Conservation (phyloP, 495 filamentous ascomycete genomes). For the Stereocaulon alpinum region DNA sequence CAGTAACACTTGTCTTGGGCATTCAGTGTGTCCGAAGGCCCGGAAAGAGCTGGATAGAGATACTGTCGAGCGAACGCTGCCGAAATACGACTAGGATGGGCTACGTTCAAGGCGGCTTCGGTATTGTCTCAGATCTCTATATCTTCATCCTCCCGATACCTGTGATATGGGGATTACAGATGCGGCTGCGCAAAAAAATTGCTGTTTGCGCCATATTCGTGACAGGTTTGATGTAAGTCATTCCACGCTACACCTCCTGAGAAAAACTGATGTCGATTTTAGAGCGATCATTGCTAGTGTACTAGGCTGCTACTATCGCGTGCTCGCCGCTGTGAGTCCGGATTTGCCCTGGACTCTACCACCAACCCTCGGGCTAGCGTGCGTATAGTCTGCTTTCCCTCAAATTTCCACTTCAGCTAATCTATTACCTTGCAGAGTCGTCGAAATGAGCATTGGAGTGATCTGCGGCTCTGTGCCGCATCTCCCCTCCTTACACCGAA, state of each 20-base stretch:
- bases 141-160: slow-evolving; percentile 22
- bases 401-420: neutral
- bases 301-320: neutral
- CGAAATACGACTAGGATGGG: slow-evolving; percentile 1
- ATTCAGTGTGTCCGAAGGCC: slow-evolving; percentile 10
- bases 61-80: neutral
- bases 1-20: neutral
- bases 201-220: slow-evolving; percentile 16
- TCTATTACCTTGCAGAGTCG: neutral
- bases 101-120: slow-evolving; percentile 12
- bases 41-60: neutral
- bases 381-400: too few relatives aligned
- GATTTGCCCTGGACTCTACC: too few relatives aligned
- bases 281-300: neutral
- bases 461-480: slow-evolving; percentile 4
- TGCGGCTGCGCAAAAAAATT: slow-evolving; percentile 14
- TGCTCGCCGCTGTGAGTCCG: too few relatives aligned
- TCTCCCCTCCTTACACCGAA: neutral
- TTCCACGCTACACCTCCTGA: neutral
- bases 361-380: too few relatives aligned
- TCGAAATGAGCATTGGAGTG: neutral
- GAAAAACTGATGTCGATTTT: too few relatives aligned
- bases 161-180: slow-evolving; percentile 15
- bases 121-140: slow-evolving; percentile 21
- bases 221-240: slow-evolving; percentile 20